Base-by-base conservation (phyloP, 1,284 basidiomycete genomes). In the Cutaneotrichosporon mucoides region DNA sequence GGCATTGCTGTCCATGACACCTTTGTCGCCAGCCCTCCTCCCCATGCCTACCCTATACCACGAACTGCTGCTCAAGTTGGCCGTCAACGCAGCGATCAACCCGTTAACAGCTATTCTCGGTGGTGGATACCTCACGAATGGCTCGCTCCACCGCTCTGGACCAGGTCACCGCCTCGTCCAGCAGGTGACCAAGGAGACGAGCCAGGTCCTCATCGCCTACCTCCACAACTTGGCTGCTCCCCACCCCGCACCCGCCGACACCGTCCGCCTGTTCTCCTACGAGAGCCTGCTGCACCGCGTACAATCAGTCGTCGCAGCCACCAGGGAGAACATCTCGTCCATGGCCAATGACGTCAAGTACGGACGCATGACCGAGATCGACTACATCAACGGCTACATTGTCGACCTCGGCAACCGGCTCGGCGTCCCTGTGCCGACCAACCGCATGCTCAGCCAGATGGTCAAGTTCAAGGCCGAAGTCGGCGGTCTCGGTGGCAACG, bases 361-460 rank as follows among this genome's bases (percentile, higher is more conserved):
- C 50, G 85, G 85, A 40, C 79, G 71, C 13, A 59, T 71, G 33
- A 92, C 90, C 0, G 91, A 94, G 78, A 83, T 94, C 42, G 85
- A 89, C 33, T 92, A 82, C 69, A 83, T 98, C 72, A 95, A 92
- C 67, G 94, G 95, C 6, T 91, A 94, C 74, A 76, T 99, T 50
- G 71, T 86, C 33, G 79, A 79, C 9, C 78, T 94, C 6, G 94
- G 89, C 7, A 68, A 78, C 49, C 78, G 81, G 45, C 84, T 88
- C 66, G 79, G 80, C 4, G 80, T 94, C 40, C 76, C 78, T 8
- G 88, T 87, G 67, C 86, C 86, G 0, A 79, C 83, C 11, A 90
- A 86, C 65, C 77, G 83, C 16, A 80, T 83, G 49, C 75, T 96
- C 49, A 74, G 82, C 16, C 81, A 86, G 56, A 79, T 94, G 71